phyloP scores from a whole-genome alignment of 192 early-diverging fungal species.

The Chytriomyces confervae region DNA sequence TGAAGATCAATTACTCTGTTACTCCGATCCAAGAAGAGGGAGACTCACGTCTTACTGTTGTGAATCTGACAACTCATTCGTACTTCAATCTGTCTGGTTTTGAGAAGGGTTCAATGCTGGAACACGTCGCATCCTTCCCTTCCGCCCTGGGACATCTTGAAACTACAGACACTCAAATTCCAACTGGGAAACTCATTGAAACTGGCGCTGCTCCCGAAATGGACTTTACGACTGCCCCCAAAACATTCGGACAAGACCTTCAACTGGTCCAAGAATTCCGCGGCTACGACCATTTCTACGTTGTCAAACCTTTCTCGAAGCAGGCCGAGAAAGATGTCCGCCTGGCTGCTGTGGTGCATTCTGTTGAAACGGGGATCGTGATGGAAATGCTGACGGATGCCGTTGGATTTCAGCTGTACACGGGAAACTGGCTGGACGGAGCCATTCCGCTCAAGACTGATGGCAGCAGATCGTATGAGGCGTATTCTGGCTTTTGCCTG shows the following conservation, averaged over 20 bases:
- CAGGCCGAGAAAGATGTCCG: background rate
- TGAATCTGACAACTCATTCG: slow-evolving; percentile 85
- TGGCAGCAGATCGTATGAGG: slow-evolving; percentile 41
- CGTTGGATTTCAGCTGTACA: slow-evolving; percentile 83
- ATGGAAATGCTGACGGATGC: slow-evolving; percentile 72
- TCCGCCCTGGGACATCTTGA: slow-evolving; percentile 59
- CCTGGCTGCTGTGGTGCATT: slow-evolving; percentile 56
- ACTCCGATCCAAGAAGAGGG: slow-evolving; percentile 31
- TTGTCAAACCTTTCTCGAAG: slow-evolving; percentile 30
- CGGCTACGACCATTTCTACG: slow-evolving; percentile 87
- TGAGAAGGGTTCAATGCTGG: slow-evolving; percentile 49
- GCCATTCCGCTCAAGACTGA: slow-evolving; percentile 52
- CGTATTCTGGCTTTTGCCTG: slow-evolving; percentile 71
- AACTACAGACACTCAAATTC: slow-evolving; percentile 63
- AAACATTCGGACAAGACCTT: slow-evolving; percentile 60
- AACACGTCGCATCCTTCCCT: slow-evolving; percentile 58
- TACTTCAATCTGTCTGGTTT: slow-evolving; percentile 89
- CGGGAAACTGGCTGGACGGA: slow-evolving; percentile 73
- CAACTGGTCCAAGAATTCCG: slow-evolving; percentile 56
- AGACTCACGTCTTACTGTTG: slow-evolving; percentile 53
- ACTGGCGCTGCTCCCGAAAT: slow-evolving; percentile 49
- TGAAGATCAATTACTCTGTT: slow-evolving; percentile 54
- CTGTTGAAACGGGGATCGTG: slow-evolving; percentile 63
- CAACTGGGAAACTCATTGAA: slow-evolving; percentile 70
- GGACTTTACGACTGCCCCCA: slow-evolving; percentile 62